Evolutionary conservation across 192 early-diverging fungal species (phyloP).

Genomic region (Entrophospora sp.): DNA sequence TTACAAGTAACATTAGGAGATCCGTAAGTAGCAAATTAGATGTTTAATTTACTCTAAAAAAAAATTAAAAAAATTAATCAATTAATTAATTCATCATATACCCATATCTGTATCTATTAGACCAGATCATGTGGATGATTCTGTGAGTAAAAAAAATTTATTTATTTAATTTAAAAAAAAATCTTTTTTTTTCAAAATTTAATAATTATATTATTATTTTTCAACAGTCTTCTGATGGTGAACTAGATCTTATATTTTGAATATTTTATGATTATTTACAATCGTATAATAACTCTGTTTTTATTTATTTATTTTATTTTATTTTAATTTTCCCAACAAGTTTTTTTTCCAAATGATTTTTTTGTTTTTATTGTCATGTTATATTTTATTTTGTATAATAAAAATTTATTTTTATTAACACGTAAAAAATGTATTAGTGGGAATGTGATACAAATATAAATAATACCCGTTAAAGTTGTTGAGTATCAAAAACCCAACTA

Average conservation of each 20-base stretch:
- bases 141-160: not conserved
- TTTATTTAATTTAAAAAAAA: not conserved
- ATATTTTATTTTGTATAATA: too few relatives aligned
- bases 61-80: not conserved
- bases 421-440: too few relatives aligned
- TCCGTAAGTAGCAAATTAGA: constrained; percentile 28
- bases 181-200: not conserved
- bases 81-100: not conserved
- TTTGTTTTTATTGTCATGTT: too few relatives aligned
- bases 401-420: too few relatives aligned
- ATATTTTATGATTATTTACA: too few relatives aligned
- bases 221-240: constrained; percentile 28
- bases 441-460: too few relatives aligned
- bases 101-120: not conserved
- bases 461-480: too few relatives aligned
- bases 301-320: too few relatives aligned
- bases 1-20: constrained; percentile 43
- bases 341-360: too few relatives aligned
- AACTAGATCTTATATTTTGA: constrained; percentile 14
- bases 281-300: too few relatives aligned
- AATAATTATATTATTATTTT: not conserved
- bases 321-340: too few relatives aligned
- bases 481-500: too few relatives aligned
- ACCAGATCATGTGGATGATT: constrained; percentile 11
- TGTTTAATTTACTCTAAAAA: constrained; percentile 16